These are phyloP conservation scores for Mentha longifolia DNA, from an alignment of 257 asterid genomes.

Conservation along the genomic window DNA sequence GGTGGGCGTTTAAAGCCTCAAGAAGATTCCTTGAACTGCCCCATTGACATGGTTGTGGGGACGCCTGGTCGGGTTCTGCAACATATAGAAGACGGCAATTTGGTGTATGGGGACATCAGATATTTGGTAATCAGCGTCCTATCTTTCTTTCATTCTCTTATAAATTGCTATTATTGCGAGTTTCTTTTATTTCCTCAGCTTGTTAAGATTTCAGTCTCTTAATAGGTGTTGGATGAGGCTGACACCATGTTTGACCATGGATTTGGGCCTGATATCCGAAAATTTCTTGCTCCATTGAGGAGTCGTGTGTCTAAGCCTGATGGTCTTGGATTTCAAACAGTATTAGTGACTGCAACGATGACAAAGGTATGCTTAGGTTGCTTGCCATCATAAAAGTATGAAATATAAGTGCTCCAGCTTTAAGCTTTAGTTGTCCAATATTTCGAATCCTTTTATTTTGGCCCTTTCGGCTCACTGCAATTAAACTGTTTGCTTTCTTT, in stretches of 20 bases:
- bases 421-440: constrained; percentile 17
- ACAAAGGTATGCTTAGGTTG: constrained; percentile 63
- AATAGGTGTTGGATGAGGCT: constrained; percentile 96
- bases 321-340: constrained; percentile 82
- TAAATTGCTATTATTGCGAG: background rate
- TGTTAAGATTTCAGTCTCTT: constrained; percentile 37
- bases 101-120: constrained; percentile 95
- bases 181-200: constrained; percentile 16
- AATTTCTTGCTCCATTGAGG: constrained; percentile 85
- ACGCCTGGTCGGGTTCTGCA: constrained; percentile 98
- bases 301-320: constrained; percentile 75
- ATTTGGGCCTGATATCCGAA: constrained; percentile 94
- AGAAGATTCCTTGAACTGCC: constrained; percentile 85
- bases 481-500: constrained; percentile 3
- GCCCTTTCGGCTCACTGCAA: constrained; percentile 5
- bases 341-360: constrained; percentile 97
- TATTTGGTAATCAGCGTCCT: constrained; percentile 63
- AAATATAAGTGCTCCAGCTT: background rate
- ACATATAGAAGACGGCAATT: constrained; percentile 92
- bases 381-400: background rate
- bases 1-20: constrained; percentile 97
- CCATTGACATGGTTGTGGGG: constrained; percentile 97
- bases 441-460: background rate
- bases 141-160: constrained; percentile 27
- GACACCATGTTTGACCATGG: constrained; percentile 99